Conservation (phyloP, 2,329 filamentous ascomycete genomes). For the Aspergillus phoenicis region DNA sequence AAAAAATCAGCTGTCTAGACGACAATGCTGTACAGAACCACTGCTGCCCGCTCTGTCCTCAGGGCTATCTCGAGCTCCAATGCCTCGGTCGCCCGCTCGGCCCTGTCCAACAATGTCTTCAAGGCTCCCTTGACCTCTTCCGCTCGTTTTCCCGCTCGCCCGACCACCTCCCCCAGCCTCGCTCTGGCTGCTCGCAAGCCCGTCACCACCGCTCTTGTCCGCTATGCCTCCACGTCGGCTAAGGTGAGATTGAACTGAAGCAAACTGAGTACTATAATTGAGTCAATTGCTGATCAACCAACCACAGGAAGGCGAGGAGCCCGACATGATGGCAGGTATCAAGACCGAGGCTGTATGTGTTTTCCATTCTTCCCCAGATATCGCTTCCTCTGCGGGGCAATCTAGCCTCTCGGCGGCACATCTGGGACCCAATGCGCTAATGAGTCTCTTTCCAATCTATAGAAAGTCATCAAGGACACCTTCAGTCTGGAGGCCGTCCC, state of each 20-base stretch:
- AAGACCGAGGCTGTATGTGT: constrained; percentile 61
- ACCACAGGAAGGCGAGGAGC: constrained; percentile 43
- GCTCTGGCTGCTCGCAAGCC: constrained; percentile 50
- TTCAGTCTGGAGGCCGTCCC: constrained; percentile 68
- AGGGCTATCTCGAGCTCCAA: constrained; percentile 49
- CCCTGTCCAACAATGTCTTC: constrained; percentile 45
- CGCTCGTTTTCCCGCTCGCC: constrained; percentile 40
- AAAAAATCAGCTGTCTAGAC: constrained; percentile 35
- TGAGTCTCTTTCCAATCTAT: constrained; percentile 10
- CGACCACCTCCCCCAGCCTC: constrained; percentile 41
- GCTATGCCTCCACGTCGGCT: constrained; percentile 47
- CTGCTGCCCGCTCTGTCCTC: constrained; percentile 48
- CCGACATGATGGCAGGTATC: constrained; percentile 56
- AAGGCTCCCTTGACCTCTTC: constrained; percentile 49
- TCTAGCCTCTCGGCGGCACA: not conserved
- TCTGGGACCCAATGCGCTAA: not conserved
- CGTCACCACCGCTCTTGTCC: constrained; percentile 52
- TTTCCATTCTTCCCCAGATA: constrained; percentile 9
- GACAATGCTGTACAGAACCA: constrained; percentile 51
- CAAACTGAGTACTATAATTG: constrained; percentile 25
- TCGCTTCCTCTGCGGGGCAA: not conserved
- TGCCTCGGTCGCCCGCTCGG: constrained; percentile 45
- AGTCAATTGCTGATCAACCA: constrained; percentile 54
- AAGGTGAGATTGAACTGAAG: constrained; percentile 49
- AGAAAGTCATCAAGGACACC: constrained; percentile 69